These are phyloP conservation scores for Aspergillus eucalypticola DNA, from an alignment of 2,329 filamentous ascomycete species.

Conservation along the genomic window DNA sequence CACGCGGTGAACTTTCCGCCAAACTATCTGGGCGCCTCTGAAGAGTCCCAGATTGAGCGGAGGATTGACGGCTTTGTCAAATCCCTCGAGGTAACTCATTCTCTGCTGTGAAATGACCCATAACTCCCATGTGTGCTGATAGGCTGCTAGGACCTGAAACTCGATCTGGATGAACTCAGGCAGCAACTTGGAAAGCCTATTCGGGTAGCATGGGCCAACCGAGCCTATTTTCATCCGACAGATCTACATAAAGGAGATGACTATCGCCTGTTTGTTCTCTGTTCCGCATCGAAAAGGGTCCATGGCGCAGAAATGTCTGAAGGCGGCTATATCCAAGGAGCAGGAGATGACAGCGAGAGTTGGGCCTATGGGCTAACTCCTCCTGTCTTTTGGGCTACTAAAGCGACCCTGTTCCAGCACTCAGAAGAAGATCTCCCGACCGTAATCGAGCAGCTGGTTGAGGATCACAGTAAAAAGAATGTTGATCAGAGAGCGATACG, in stretches of 20 bases:
- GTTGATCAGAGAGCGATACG: slow-evolving; percentile 27
- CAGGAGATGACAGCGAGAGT: slow-evolving; percentile 90
- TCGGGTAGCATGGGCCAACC: slow-evolving; percentile 77
- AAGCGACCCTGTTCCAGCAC: slow-evolving; percentile 59
- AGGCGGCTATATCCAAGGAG: slow-evolving; percentile 85
- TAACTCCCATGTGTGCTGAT: slow-evolving; percentile 9
- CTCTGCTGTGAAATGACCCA: not conserved
- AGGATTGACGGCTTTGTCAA: slow-evolving; percentile 59
- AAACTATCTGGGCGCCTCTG: slow-evolving; percentile 69
- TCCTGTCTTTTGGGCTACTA: slow-evolving; percentile 74
- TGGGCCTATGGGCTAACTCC: slow-evolving; percentile 85
- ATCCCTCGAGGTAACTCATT: slow-evolving; percentile 45
- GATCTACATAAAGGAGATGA: slow-evolving; percentile 49
- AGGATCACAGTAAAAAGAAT: slow-evolving; percentile 25
- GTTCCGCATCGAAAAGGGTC: slow-evolving; percentile 76
- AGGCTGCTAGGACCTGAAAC: slow-evolving; percentile 56
- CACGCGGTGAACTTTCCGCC: slow-evolving; percentile 69
- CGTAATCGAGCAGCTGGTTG: slow-evolving; percentile 51
- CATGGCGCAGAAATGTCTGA: slow-evolving; percentile 67
- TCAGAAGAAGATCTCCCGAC: slow-evolving; percentile 64
- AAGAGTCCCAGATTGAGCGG: slow-evolving; percentile 74
- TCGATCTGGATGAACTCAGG: slow-evolving; percentile 59
- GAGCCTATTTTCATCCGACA: slow-evolving; percentile 57
- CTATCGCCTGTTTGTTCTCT: slow-evolving; percentile 76
- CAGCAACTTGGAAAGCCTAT: slow-evolving; percentile 68